Conservation (phyloP, 2,329 filamentous ascomycete genomes). For the Aspergillus terreus region DNA sequence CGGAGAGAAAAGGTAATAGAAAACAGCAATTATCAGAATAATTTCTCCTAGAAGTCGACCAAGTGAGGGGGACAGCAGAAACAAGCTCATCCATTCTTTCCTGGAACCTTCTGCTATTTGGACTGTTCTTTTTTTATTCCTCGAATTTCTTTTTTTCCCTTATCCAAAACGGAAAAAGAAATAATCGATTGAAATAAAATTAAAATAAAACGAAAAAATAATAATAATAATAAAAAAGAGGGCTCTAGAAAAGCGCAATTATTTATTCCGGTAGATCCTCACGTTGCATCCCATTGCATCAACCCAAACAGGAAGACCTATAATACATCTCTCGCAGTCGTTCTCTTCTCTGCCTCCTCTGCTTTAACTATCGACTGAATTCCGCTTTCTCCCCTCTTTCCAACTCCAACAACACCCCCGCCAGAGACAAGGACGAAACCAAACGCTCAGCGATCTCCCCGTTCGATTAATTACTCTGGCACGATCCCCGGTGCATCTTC, state of each 20-base stretch:
- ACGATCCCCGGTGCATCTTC: background rate
- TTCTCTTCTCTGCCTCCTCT: background rate
- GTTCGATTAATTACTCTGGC: background rate
- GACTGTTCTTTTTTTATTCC: background rate
- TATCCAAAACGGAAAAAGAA: background rate
- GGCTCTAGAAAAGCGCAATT: background rate
- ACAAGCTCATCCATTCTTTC: conserved; percentile 1
- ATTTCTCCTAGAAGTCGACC: background rate
- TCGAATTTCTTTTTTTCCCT: background rate
- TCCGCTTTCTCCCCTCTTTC: background rate
- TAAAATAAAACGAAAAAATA: too few species aligned
- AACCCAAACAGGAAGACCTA: background rate
- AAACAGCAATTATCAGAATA: background rate
- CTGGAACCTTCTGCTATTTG: background rate
- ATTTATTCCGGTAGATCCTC: background rate
- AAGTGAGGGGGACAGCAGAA: background rate
- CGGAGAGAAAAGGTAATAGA: background rate
- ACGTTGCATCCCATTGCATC: background rate
- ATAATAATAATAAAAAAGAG: too few species aligned
- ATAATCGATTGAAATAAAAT: too few species aligned
- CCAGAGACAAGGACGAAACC: background rate
- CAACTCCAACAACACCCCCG: background rate
- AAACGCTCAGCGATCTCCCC: background rate
- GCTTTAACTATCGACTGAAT: background rate
- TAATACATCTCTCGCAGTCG: background rate